These are phyloP conservation scores for Candida peoriensis DNA, from an alignment of 805 yeast genomes.

Conservation along the genomic window DNA sequence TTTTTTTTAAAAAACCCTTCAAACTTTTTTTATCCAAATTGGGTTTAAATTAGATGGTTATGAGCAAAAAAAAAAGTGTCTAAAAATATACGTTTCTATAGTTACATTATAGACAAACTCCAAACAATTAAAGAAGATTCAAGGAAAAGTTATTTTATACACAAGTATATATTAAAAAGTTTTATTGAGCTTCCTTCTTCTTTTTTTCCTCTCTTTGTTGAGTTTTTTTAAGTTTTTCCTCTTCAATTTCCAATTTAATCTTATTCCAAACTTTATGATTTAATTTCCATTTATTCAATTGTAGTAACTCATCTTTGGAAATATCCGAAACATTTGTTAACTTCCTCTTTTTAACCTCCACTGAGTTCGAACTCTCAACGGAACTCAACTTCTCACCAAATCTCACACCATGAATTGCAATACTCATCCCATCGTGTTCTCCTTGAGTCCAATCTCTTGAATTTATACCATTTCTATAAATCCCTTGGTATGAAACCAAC, in stretches of 20 bases:
- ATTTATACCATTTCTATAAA: slow-evolving; percentile 61
- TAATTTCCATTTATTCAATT: slow-evolving; percentile 14
- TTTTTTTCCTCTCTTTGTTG: slow-evolving; percentile 1
- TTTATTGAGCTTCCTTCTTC: background rate
- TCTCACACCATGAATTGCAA: slow-evolving; percentile 45
- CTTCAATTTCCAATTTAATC: slow-evolving; percentile 14
- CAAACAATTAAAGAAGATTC: too few species aligned
- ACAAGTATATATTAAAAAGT: too few species aligned
- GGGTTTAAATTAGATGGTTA: too few species aligned
- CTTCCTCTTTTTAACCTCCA: slow-evolving; percentile 19
- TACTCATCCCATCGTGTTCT: slow-evolving; percentile 83
- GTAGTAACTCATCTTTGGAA: slow-evolving; percentile 3
- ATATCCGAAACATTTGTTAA: slow-evolving; percentile 13
- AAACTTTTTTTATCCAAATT: too few species aligned
- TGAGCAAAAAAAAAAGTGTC: too few species aligned
- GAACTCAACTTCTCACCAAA: slow-evolving; percentile 27
- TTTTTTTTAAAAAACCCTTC: too few species aligned
- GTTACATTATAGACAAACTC: too few species aligned
- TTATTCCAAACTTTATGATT: slow-evolving; percentile 19
- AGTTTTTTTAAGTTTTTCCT: slow-evolving; percentile 9
- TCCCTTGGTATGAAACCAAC: slow-evolving; percentile 59
- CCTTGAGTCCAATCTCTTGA: slow-evolving; percentile 67
- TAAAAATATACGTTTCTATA: too few species aligned
- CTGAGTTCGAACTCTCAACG: slow-evolving; percentile 15
- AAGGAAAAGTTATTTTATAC: too few species aligned